These are phyloP conservation scores for Penicillium alfredii DNA, from an alignment of 495 filamentous ascomycete species.

Conservation along the genomic window DNA sequence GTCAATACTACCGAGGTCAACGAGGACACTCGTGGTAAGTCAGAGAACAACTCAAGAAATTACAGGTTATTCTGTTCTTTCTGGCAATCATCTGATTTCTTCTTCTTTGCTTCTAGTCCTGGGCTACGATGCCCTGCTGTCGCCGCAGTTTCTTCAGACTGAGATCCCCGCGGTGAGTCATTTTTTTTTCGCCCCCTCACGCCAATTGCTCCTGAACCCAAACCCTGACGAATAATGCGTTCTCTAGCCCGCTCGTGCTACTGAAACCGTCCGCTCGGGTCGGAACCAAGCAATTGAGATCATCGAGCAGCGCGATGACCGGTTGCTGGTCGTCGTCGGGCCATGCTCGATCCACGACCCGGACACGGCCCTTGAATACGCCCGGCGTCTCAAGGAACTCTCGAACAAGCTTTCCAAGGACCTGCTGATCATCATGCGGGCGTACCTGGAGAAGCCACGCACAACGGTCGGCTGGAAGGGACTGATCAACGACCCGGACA, in stretches of 20 bases:
- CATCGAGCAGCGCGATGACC: constrained; percentile 74
- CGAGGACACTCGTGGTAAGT: constrained; percentile 50
- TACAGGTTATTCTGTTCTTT: no score
- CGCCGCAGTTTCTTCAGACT: constrained; percentile 77
- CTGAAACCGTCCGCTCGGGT: constrained; percentile 71
- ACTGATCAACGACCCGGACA: constrained; percentile 97
- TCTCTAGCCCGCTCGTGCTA: constrained; percentile 41
- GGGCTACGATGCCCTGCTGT: constrained; percentile 91
- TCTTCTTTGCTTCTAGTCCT: constrained; percentile 57
- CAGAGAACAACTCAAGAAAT: not conserved
- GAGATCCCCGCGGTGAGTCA: constrained; percentile 76
- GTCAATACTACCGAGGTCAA: constrained; percentile 43
- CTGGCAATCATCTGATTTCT: not conserved
- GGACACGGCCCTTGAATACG: constrained; percentile 80
- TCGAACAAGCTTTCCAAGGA: constrained; percentile 71
- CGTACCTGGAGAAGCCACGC: constrained; percentile 97
- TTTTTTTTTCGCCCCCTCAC: constrained; percentile 14
- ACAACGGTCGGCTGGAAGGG: constrained; percentile 99
- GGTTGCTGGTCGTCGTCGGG: constrained; percentile 88
- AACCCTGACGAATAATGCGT: constrained; percentile 8
- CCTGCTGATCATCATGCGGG: constrained; percentile 91
- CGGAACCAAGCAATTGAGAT: constrained; percentile 77
- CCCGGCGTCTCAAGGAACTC: constrained; percentile 64
- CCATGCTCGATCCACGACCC: constrained; percentile 98
- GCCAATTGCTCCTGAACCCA: not conserved